These are phyloP conservation scores for Jatropha multifida DNA, from an alignment of 441 rosid genomes.

Conservation along the genomic window DNA sequence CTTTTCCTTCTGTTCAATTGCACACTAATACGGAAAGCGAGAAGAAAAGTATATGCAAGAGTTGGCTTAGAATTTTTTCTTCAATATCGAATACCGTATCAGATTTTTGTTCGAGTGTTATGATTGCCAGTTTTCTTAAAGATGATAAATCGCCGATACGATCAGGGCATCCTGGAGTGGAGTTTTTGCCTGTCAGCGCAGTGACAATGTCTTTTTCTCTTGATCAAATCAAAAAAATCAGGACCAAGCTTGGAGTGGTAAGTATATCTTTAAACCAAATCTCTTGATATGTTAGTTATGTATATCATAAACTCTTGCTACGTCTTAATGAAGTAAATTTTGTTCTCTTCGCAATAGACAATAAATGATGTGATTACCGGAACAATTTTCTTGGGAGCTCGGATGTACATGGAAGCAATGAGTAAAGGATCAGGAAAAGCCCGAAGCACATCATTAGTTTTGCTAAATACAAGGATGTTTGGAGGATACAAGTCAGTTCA, in stretches of 20 bases:
- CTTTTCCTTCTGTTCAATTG: slow-evolving; percentile 29
- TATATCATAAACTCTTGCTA: too few species aligned
- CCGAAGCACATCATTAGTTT: slow-evolving; percentile 36
- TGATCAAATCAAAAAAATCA: slow-evolving; percentile 41
- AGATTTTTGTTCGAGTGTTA: background rate
- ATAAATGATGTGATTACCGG: slow-evolving; percentile 33
- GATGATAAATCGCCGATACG: slow-evolving; percentile 37
- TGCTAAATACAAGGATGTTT: slow-evolving; percentile 42
- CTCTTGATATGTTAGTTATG: too few species aligned
- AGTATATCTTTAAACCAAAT: background rate
- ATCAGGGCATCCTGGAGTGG: slow-evolving; percentile 32
- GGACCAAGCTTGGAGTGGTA: slow-evolving; percentile 44
- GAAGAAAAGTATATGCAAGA: background rate
- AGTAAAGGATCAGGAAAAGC: slow-evolving; percentile 10
- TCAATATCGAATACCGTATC: background rate
- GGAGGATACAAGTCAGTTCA: slow-evolving; percentile 37
- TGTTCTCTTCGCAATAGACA: slow-evolving; percentile 24
- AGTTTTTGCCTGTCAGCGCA: slow-evolving; percentile 31
- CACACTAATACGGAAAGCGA: background rate
- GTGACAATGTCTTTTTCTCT: slow-evolving; percentile 38
- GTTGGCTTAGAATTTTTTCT: background rate
- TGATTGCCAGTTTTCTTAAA: slow-evolving; percentile 34
- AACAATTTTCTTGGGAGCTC: slow-evolving; percentile 37
- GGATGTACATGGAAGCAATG: slow-evolving; percentile 43
- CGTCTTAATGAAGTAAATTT: too few species aligned